Base-by-base conservation (phyloP, 2,329 filamentous ascomycete species). In the Penicillium sp. region DNA sequence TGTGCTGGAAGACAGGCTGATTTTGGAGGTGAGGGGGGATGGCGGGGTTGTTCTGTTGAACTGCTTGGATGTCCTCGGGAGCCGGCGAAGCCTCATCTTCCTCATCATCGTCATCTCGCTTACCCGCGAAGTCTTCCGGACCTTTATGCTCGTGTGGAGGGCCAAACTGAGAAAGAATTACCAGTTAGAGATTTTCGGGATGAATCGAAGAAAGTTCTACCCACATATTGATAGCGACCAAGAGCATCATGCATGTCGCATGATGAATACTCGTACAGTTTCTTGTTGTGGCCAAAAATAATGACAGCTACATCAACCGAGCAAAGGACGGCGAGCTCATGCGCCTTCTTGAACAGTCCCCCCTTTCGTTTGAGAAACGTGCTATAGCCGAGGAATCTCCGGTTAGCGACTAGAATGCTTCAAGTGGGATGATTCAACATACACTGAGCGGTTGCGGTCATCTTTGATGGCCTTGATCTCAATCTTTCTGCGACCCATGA, bases 401-500 rank as follows among this genome's bases (percentile, higher is more conserved):
- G 38, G 51, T 59, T 36, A 60, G 59, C 39, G 21, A n/a, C 43
- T n/a, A 33, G 17, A 33, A 29, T 17, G 8, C 23, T 38, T 38
- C 4, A 7, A 36, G 3, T 31, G 25, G 39, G 27, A 38, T 36
- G 29, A n/a, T 51, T 23, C 39, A 41, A 82, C 91, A 78, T 91
- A 97, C 93, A 97, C 93, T 71, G 93, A 96, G 75, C 93, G 91
- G 75, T 97, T 97, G 71, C 93, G 87, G 78, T 97, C 93, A 86
- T 97, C 93, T 79, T 96, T 97, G 83, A 97, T 97, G 68, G 93
- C 91, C 81, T 97, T 97, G 83, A 99, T 97, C 82, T 97, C 94
- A 75, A 99, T 99, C 86, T 99, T 99, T 84, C 94, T 88, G 78
- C 94, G 89, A 77, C 94, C 94, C 94, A 99, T 99, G 53, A 27